Base-by-base conservation (phyloP, 2,329 filamentous ascomycete genomes). In the Lanzia echinophila region DNA sequence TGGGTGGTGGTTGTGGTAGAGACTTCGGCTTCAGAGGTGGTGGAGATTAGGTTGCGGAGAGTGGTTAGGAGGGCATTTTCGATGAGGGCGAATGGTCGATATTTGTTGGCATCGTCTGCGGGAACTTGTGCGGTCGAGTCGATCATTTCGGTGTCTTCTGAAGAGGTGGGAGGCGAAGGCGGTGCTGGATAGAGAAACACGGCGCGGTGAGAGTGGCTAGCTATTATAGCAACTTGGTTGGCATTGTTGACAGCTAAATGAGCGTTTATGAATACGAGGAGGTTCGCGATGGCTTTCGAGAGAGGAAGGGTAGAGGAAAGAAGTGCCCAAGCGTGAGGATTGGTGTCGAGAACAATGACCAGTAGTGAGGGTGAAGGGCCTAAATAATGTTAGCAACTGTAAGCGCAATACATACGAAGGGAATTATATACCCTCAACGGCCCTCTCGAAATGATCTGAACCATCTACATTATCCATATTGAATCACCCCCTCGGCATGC, bases 221-320 rank as follows among this genome's bases (percentile, higher is more conserved):
- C 94, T 58, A 99, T 82, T 15, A 99, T 81, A 57, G 91, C 90
- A 47, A 97, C 88, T 69, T 92, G 88, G 72, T 97, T 97, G 52
- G 88, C 83, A 70, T 94, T 92, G 71, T 91, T 95, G 68, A 92
- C 91, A 61, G 94, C 90, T 32, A 99, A 80, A 68, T 99, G 95
- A 53, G 92, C 90, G 71, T 99, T 97, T 73, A 96, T 85, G 73
- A 96, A 97, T 74, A 99, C 86, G 65, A 97, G 85, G 59, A 97
- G 81, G 72, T 92, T 87, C 58, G 92, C 89, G 56, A 99, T 77
- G 57, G 90, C 90, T 65, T 87, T 86, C 47, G 88, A 88, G 57
- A 99, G 81, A 28, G 92, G 83, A 7, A 97, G 83, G 32, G 81
- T 81, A 54, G 82, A 73, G 57, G 84, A 77, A 43, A 97, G 81